These are phyloP conservation scores for Pseudocercospora musae DNA, from an alignment of 2,329 filamentous ascomycete species.

Conservation along the genomic window DNA sequence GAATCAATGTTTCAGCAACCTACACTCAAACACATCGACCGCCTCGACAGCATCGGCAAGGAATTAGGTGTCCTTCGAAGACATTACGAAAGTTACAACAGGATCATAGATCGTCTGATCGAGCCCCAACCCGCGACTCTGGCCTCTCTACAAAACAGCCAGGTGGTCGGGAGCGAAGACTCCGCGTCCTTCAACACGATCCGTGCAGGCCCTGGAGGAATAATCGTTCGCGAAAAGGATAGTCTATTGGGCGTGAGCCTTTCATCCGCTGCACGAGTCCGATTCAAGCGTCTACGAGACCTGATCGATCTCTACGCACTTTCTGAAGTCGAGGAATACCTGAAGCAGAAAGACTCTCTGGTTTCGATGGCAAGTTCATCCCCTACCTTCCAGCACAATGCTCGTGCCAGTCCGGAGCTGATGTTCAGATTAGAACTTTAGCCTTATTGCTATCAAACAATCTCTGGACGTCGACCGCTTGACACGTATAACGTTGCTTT, in stretches of 20 bases:
- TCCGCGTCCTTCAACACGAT: constrained; percentile 27
- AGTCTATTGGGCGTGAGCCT: constrained; percentile 45
- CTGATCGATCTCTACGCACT: constrained; percentile 60
- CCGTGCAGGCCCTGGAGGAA: constrained; percentile 14
- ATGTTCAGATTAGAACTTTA: constrained; percentile 61
- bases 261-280: constrained; percentile 51
- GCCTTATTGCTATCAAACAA: constrained; percentile 72
- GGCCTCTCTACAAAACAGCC: constrained; percentile 45
- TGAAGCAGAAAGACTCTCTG: constrained; percentile 68
- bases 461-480: constrained; percentile 68
- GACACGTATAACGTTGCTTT: constrained; percentile 66
- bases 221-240: constrained; percentile 28
- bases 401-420: neutral
- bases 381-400: neutral
- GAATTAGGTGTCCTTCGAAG: constrained; percentile 60
- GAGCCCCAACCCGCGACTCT: constrained; percentile 44
- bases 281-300: constrained; percentile 59
- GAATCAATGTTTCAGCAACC: constrained; percentile 54
- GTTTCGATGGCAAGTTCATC: constrained; percentile 58
- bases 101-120: constrained; percentile 58
- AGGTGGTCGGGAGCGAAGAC: constrained; percentile 32
- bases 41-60: constrained; percentile 58
- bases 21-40: constrained; percentile 46
- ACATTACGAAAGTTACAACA: constrained; percentile 59
- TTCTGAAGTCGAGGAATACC: constrained; percentile 59